phyloP scores from a whole-genome alignment of 129 eudicot genomes.

The Mikania micrantha region DNA sequence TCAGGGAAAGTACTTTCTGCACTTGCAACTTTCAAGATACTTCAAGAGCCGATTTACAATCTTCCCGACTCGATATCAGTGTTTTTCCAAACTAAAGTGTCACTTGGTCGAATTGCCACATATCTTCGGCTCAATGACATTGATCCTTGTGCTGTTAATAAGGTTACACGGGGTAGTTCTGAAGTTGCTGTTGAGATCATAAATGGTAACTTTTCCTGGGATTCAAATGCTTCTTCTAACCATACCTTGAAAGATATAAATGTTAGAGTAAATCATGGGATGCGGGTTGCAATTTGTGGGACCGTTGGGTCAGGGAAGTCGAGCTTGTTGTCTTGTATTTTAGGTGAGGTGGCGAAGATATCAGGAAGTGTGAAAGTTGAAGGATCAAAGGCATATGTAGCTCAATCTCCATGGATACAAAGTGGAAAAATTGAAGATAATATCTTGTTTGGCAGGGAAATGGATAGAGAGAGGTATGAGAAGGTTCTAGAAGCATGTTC shows the following conservation, averaged over 20 bases:
- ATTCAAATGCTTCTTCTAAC: conserved; percentile 10
- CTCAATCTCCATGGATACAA: conserved; percentile 54
- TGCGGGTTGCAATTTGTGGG: conserved; percentile 42
- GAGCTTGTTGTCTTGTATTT: conserved; percentile 32
- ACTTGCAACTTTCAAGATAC: conserved; percentile 79
- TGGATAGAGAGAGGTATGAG: conserved; percentile 37
- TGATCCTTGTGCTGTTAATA: conserved; percentile 45
- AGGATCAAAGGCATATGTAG: conserved; percentile 48
- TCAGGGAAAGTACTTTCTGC: conserved; percentile 86
- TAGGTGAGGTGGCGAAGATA: conserved; percentile 35
- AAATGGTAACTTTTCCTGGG: conserved; percentile 43
- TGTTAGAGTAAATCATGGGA: conserved; percentile 24
- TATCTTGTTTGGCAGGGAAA: conserved; percentile 39
- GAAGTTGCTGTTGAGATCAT: conserved; percentile 52
- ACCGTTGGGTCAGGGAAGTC: conserved; percentile 44
- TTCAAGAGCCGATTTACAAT: conserved; percentile 75
- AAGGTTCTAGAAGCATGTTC: conserved; percentile 33
- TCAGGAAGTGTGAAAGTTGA: conserved; percentile 29
- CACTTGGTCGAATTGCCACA: conserved; percentile 74
- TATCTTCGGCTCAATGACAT: conserved; percentile 69
- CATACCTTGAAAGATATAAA: conserved; percentile 29
- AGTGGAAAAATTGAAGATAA: conserved; percentile 44
- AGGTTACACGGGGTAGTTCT: conserved; percentile 41
- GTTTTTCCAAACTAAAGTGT: conserved; percentile 85
- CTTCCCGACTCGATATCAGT: conserved; percentile 77